A percentile compares a stretch with the other conserved stretches of the same genome.
phyloP scores from a whole-genome alignment of 257 asterid species.

The Orobanche coerulescens region DNA sequence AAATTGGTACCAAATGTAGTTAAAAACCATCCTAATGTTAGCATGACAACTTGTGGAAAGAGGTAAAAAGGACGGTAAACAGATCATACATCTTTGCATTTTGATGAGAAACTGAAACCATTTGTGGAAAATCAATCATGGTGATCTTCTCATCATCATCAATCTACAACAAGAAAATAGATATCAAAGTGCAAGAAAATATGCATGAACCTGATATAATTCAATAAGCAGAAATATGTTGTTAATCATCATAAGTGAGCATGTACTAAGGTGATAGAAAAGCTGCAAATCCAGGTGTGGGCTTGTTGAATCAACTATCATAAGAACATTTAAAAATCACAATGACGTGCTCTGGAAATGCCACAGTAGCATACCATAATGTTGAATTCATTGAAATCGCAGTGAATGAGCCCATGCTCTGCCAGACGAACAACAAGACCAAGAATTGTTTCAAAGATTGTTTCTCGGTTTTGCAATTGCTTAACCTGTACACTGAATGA shows the following conservation, averaged over 20 bases:
- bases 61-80: not conserved
- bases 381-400: constrained; percentile 93
- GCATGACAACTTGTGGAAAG: not conserved
- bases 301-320: not conserved
- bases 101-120: constrained; percentile 91
- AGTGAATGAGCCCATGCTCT: constrained; percentile 95
- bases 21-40: not conserved
- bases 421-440: constrained; percentile 83
- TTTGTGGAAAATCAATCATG: constrained; percentile 92
- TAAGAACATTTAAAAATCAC: constrained; percentile 4
- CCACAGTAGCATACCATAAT: constrained; percentile 57
- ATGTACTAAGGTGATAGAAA: not conserved
- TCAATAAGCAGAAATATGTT: not conserved
- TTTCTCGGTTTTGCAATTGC: constrained; percentile 72
- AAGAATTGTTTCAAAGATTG: constrained; percentile 65
- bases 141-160: constrained; percentile 93
- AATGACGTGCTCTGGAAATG: constrained; percentile 15
- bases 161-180: constrained; percentile 42
- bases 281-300: not conserved
- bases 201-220: not conserved
- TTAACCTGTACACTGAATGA: constrained; percentile 79
- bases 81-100: constrained; percentile 72
- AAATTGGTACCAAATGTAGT: constrained; percentile 11
- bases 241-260: constrained; percentile 4
- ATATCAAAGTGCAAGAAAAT: constrained; percentile 10